A percentile compares a stretch with the other conserved stretches of the same genome.
phyloP scores from a whole-genome alignment of 441 rosid species.

The Gossypium davidsonii region DNA sequence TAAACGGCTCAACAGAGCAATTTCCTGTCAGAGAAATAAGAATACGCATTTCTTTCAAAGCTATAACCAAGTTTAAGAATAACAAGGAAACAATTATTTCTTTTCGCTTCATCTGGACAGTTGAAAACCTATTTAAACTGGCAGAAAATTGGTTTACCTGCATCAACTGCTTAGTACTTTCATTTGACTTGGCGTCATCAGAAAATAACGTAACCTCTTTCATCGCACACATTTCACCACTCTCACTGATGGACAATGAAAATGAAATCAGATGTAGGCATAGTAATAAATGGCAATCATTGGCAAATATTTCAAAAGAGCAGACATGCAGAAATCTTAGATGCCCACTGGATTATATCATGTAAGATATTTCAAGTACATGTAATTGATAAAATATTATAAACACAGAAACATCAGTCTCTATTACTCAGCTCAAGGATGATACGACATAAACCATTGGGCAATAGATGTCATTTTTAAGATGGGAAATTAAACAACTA shows the following conservation, averaged over 20 bases:
- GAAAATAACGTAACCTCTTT: slow-evolving; percentile 52
- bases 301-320: neutral
- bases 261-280: slow-evolving; percentile 6
- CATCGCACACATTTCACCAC: slow-evolving; percentile 62
- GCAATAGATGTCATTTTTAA: neutral
- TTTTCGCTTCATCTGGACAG: neutral
- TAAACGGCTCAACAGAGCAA: slow-evolving; percentile 42
- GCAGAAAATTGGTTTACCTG: slow-evolving; percentile 29
- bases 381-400: neutral
- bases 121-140: neutral
- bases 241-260: slow-evolving; percentile 30
- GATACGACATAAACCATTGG: neutral
- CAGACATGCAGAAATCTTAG: neutral
- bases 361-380: neutral
- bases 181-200: slow-evolving; percentile 57
- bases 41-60: slow-evolving; percentile 12
- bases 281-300: slow-evolving; percentile 1
- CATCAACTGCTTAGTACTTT: slow-evolving; percentile 54
- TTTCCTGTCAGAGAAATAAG: slow-evolving; percentile 38
- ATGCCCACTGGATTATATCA: neutral
- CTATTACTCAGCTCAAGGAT: neutral
- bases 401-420: slow-evolving; percentile 4
- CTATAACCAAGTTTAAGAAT: neutral
- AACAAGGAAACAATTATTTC: neutral
- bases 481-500: neutral